Conservation (phyloP, 108 stramenopile species). For the Conticribra guillardii region DNA sequence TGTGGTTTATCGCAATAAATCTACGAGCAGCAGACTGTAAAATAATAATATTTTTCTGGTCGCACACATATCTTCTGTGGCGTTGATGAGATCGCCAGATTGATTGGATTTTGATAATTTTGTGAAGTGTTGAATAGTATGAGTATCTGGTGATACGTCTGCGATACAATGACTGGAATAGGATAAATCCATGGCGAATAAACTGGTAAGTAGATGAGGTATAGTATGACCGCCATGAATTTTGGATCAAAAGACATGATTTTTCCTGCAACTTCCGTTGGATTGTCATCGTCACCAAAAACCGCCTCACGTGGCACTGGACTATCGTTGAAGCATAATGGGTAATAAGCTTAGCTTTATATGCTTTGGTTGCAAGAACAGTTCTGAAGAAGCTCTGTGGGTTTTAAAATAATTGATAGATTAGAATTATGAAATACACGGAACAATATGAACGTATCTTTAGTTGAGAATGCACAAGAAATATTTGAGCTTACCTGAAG, state of each 20-base stretch:
- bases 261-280: background rate
- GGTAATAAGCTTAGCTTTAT: background rate
- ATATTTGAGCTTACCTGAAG: conserved; percentile 63
- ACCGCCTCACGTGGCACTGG: conserved; percentile 18
- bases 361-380: background rate
- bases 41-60: background rate
- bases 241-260: conserved; percentile 9
- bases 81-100: conserved; percentile 31
- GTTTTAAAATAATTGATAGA: background rate
- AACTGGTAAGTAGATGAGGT: conserved; percentile 10
- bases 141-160: background rate
- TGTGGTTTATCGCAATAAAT: conserved; percentile 20
- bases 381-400: background rate
- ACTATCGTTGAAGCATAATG: conserved; percentile 19
- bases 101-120: conserved; percentile 34
- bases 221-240: conserved; percentile 1
- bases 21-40: conserved; percentile 37
- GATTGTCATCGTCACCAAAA: conserved; percentile 23
- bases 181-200: conserved; percentile 14
- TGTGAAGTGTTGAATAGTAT: background rate
- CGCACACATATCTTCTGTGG: conserved; percentile 12
- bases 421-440: too few species aligned
- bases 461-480: too few species aligned
- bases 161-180: conserved; percentile 24
- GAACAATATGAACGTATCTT: too few species aligned